phyloP scores from a whole-genome alignment of 2,329 filamentous ascomycete genomes.

The Fusarium annulatum region DNA sequence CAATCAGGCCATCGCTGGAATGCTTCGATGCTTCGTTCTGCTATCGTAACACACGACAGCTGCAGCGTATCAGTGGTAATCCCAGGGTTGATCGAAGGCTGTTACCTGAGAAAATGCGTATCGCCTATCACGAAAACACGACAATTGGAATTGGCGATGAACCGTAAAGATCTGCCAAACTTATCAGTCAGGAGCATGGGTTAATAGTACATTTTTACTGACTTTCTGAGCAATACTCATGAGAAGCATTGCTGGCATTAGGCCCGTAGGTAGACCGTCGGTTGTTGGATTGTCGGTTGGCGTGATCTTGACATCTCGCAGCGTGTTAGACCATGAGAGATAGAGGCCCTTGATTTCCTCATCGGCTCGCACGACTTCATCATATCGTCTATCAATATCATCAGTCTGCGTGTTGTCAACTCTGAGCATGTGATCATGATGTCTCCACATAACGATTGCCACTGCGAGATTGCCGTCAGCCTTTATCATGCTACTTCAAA shows the following conservation, averaged over 20 bases:
- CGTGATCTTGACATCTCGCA: background rate
- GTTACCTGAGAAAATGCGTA: background rate
- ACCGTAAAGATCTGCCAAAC: background rate
- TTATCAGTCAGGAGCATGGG: fast-evolving
- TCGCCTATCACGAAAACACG: background rate
- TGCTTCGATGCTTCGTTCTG: background rate
- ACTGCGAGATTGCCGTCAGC: background rate
- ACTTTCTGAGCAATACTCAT: conserved; percentile 6
- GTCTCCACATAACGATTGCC: background rate
- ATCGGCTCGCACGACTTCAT: background rate
- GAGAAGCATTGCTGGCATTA: conserved; percentile 11
- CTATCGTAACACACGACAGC: background rate
- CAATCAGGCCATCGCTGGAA: background rate
- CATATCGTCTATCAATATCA: background rate
- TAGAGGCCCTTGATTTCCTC: background rate
- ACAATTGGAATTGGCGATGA: conserved; percentile 2
- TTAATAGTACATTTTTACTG: fast-evolving
- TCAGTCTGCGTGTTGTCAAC: fast-evolving
- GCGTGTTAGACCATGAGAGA: background rate
- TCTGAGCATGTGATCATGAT: background rate
- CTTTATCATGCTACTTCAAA: fast-evolving
- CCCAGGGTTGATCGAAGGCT: no score
- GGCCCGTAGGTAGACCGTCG: background rate
- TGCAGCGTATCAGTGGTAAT: background rate
- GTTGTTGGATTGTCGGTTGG: background rate